Percentiles rank a stretch among this genome's conserved stretches.
These are phyloP conservation scores for Penicillium soppii DNA, from an alignment of 495 filamentous ascomycete genomes.

Conservation along the genomic window DNA sequence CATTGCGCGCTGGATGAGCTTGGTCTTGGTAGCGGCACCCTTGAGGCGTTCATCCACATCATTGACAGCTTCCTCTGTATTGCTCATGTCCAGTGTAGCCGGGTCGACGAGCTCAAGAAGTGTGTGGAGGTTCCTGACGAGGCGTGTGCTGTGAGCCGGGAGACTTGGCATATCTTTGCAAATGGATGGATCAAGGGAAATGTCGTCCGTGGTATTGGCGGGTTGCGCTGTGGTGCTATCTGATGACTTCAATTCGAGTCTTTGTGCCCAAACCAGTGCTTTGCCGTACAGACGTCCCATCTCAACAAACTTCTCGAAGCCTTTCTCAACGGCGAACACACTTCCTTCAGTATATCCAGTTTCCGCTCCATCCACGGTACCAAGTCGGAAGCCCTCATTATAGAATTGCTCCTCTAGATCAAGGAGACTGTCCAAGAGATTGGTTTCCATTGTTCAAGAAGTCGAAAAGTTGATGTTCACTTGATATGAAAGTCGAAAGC, in stretches of 20 bases:
- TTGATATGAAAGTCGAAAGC: constrained; percentile 9
- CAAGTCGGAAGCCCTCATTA: constrained; percentile 75
- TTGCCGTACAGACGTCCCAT: constrained; percentile 81
- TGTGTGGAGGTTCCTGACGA: constrained; percentile 69
- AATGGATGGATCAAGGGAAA: constrained; percentile 30
- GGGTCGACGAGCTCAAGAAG: constrained; percentile 77
- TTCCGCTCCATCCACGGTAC: constrained; percentile 70
- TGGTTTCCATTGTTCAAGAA: constrained; percentile 43
- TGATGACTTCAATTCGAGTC: constrained; percentile 38
- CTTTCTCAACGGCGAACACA: constrained; percentile 85
- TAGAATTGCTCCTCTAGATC: constrained; percentile 84
- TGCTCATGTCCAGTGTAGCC: constrained; percentile 70
- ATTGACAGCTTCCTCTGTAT: constrained; percentile 79
- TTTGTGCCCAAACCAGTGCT: constrained; percentile 74
- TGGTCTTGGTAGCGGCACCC: constrained; percentile 74
- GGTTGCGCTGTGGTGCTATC: constrained; percentile 11
- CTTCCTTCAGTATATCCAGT: constrained; percentile 86
- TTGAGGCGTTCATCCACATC: constrained; percentile 84
- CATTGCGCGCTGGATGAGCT: constrained; percentile 73
- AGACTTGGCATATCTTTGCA: constrained; percentile 47
- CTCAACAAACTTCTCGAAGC: constrained; percentile 84
- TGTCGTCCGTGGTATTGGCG: constrained; percentile 8
- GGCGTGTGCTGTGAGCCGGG: constrained; percentile 54
- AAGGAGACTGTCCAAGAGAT: constrained; percentile 71
- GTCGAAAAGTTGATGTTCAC: too few species aligned